Conservation (phyloP, 2,329 filamentous ascomycete species). For the Epichloe festucae region DNA sequence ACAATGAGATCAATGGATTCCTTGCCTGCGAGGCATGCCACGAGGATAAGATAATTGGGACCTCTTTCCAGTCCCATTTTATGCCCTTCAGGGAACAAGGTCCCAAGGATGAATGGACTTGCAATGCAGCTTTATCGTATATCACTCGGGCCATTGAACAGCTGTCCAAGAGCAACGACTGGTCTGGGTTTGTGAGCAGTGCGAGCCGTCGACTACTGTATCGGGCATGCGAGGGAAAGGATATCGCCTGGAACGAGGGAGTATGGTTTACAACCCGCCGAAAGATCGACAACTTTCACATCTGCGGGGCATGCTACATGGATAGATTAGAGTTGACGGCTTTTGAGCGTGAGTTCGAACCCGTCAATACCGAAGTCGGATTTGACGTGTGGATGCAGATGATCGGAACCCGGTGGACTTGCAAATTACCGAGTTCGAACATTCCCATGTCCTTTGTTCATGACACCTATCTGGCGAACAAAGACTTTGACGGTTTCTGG, state of each 20-base stretch:
- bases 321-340: constrained; percentile 19
- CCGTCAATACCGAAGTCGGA: constrained; percentile 6
- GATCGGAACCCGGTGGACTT: constrained; percentile 12
- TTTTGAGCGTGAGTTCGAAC: constrained; percentile 17
- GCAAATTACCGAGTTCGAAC: constrained; percentile 12
- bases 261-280: constrained; percentile 16
- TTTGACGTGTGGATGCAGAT: constrained; percentile 13
- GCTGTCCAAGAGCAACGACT: constrained; percentile 14
- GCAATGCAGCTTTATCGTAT: constrained; percentile 18
- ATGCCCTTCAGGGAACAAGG: constrained; percentile 13
- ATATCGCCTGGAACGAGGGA: constrained; percentile 9
- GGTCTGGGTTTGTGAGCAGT: constrained; percentile 16
- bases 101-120: constrained; percentile 18
- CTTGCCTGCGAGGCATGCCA: constrained; percentile 27
- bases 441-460: constrained; percentile 15
- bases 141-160: constrained; percentile 10
- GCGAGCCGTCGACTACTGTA: constrained; percentile 12
- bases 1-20: constrained; percentile 18
- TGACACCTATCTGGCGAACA: constrained; percentile 11
- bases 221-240: constrained; percentile 17
- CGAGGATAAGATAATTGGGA: constrained; percentile 18
- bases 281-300: constrained; percentile 13
- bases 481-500: constrained; percentile 17
- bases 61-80: constrained; percentile 19
- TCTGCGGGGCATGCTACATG: constrained; percentile 23